Base-by-base conservation (phyloP, 768 basidiomycete genomes). In the Lentinula lateritia region DNA sequence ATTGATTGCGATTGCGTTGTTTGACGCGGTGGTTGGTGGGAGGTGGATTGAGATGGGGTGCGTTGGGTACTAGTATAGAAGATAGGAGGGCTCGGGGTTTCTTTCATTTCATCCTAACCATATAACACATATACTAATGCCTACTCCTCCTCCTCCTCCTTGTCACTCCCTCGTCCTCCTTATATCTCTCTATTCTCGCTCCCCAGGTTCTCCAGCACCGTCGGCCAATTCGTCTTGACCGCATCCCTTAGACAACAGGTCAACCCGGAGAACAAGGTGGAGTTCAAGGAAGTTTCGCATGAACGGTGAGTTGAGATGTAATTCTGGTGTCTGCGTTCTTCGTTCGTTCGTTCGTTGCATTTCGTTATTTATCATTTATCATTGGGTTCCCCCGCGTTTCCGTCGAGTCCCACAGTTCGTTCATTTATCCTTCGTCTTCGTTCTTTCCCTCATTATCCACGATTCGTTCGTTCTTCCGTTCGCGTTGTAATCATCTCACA, bases 161-260 rank as follows among this genome's bases (percentile, higher is more conserved):
- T 23, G 23, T 23, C 23, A 23, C 23, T 23, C 23, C 2, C 23
- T 23, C 12, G 36, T 38, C 12, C 12, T 12, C 36, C 12, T 38
- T 45, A 4, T 41, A 7, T 23, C 23, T 23, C 34, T 50, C 10
- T 61, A 48, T 59, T 60, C 41, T 18, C 45, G 65, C 18, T 38
- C 36, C 36, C 36, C 62, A 98, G 97, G 23, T 98, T 99, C 72
- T 78, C 87, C 23, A 93, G 94, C 69, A 89, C 90, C 15, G 92
- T 98, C 45, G 97, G 97, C 35, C 97, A 99, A 75, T 99, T 99
- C 72, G 95, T 98, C 61, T 79, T 99, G 62, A 86, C 93, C 6
- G 95, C 96, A 18, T 94, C 93, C 16, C 76, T 99, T 61, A 86
- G 97, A 46, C 86, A 89, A 6, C 97, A 99, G 76, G 90, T 95